Evolutionary conservation across 2,329 filamentous ascomycete species (phyloP), one percentile per base, ranked within the genome.

Genomic region (Aspergillus jensenii): DNA sequence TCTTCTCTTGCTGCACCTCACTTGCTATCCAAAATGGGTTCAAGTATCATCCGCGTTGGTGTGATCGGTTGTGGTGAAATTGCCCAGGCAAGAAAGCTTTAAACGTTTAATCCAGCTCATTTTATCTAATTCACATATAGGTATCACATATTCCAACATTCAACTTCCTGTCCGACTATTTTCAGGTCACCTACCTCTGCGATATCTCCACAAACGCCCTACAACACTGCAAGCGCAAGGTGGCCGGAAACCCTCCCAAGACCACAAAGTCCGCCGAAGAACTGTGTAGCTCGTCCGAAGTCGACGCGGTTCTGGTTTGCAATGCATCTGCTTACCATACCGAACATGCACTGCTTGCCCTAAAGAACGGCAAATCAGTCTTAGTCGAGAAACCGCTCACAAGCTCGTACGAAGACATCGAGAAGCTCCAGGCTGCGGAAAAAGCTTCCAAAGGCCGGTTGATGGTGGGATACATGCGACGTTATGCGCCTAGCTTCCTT

Each of bases 391-490:
- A 87, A 64, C 84, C 84, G 0, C 4, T 67, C 79, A 7, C 72
- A 69, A 19, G 23, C 15, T 52, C 49, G 2, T 33, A 41, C 8
- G 14, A 17, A 1, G 78, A 80, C 41, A 70, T 78, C 0, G 68
- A 81, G 33, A 60, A 66, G 0, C 76, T 87, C 25, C 71, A 81
- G 21, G 77, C 0, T 64, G 68, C 2, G 9, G 52, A 48, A 21
- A 55, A 21, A 7, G n/a, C 52, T 7, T 47, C 52, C 6, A 55
- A 55, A 7, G 82, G 78, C 0, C 73, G 67, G 23, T 76, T 85
- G 0, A 82, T 87, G 66, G 82, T 87, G 0, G 84, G 83, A 2
- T 84, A 83, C 57, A 86, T 86, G 83, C 73, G 85, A 15, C 76
- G 85, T 3, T 86, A 85, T 65, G 83, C 85, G 0, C 66, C 78